Evolutionary conservation across 768 basidiomycete species (phyloP).

Genomic region (Russula sp.): DNA sequence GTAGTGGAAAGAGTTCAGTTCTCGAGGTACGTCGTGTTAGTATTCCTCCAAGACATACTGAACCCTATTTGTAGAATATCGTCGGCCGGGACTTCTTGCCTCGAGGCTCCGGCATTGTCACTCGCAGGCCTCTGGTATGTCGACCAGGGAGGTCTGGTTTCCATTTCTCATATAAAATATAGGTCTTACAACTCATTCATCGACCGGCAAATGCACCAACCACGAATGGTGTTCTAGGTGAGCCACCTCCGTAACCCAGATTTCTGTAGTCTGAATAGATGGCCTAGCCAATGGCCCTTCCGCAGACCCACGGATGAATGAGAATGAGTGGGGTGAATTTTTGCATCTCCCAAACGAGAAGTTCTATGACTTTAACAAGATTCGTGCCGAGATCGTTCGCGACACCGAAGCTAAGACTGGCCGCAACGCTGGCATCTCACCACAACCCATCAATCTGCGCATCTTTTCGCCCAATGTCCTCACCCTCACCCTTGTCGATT

Average conservation of each 20-base stretch:
- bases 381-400: constrained; percentile 89
- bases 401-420: constrained; percentile 99
- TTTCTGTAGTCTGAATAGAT: background rate
- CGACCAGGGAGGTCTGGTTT: background rate
- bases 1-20: constrained; percentile 90
- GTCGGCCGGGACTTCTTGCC: constrained; percentile 98
- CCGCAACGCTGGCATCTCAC: constrained; percentile 96
- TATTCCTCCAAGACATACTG: background rate
- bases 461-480: constrained; percentile 97
- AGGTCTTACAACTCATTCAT: constrained; percentile 95
- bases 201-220: constrained; percentile 48
- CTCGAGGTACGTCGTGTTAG: constrained; percentile 55
- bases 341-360: constrained; percentile 94
- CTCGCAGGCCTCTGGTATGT: constrained; percentile 86
- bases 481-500: constrained; percentile 93
- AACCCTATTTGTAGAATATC: constrained; percentile 61
- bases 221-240: constrained; percentile 37
- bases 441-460: constrained; percentile 93
- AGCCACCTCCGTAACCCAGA: background rate
- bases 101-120: constrained; percentile 98
- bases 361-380: constrained; percentile 96
- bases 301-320: constrained; percentile 71
- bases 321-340: constrained; percentile 99
- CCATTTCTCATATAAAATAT: constrained; percentile 7
- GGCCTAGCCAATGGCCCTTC: constrained; percentile 32